Percentiles rank a stretch among this genome's conserved stretches.
These are phyloP conservation scores for Penicillium sp. DNA, from an alignment of 2,329 filamentous ascomycete genomes.

Conservation along the genomic window DNA sequence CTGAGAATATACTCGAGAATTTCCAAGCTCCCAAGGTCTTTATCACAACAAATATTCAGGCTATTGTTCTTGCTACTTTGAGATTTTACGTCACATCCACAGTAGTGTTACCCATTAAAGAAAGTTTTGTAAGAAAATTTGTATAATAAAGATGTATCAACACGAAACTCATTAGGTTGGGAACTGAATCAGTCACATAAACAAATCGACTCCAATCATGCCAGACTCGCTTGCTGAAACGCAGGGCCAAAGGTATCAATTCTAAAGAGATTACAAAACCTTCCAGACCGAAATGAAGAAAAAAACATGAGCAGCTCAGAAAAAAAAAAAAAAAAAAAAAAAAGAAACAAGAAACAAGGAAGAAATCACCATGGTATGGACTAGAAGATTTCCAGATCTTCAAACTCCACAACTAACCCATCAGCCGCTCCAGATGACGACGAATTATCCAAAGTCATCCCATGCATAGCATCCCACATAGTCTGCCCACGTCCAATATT, in stretches of 20 bases:
- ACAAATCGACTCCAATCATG: conserved; percentile 22
- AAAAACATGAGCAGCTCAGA: conserved; percentile 42
- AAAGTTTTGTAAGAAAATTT: background rate
- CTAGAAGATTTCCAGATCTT: conserved; percentile 53
- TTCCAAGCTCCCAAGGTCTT: no score
- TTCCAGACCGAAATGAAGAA: conserved; percentile 3
- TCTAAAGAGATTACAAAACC: background rate
- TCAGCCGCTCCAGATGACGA: conserved; percentile 30
- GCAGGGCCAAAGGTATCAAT: conserved; percentile 15
- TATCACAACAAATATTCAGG: no score
- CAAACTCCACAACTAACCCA: conserved; percentile 51
- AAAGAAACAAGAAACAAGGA: conserved; percentile 3
- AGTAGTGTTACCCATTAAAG: no score
- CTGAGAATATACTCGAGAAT: no score
- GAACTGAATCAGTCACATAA: background rate
- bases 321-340: conserved; percentile 21
- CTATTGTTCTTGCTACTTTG: no score
- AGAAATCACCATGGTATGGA: background rate
- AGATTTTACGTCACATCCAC: no score
- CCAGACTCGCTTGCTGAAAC: conserved; percentile 22
- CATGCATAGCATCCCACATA: conserved; percentile 42
- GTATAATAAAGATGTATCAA: background rate
- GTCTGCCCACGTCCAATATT: conserved; percentile 44
- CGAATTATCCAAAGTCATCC: conserved; percentile 26
- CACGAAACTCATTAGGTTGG: background rate